Conservation (phyloP, 495 filamentous ascomycete species). For the Neurospora tetrasperma region DNA sequence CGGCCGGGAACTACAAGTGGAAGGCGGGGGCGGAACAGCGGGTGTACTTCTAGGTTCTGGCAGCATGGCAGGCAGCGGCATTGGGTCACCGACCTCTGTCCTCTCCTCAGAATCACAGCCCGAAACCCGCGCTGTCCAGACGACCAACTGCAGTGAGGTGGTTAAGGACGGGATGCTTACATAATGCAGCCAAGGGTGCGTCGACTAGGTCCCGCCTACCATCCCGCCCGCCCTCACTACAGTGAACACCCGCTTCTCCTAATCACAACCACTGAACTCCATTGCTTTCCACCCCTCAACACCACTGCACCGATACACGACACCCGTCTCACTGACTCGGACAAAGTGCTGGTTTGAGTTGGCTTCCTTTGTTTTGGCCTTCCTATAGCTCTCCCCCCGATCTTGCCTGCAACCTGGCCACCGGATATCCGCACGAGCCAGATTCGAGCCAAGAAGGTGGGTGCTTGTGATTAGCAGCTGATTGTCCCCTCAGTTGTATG, state of each 20-base stretch:
- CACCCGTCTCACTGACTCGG: background rate
- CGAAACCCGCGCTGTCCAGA: background rate
- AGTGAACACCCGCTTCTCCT: slow-evolving; percentile 1
- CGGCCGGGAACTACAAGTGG: background rate
- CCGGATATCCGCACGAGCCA: background rate
- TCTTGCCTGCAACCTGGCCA: background rate
- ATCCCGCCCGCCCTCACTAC: background rate
- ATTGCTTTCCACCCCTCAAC: background rate
- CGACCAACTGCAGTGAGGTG: background rate
- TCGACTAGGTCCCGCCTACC: background rate
- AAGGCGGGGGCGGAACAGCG: background rate
- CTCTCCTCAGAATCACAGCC: background rate
- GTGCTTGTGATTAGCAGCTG: background rate
- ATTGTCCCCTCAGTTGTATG: background rate
- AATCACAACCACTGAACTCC: background rate
- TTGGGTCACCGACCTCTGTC: no score
- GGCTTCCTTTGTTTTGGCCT: background rate
- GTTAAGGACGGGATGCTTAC: background rate
- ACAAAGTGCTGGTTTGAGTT: background rate
- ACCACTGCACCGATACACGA: background rate
- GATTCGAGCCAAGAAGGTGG: background rate
- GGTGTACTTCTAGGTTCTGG: background rate
- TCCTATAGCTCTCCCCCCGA: background rate
- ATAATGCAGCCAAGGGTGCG: background rate
- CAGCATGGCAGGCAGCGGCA: no score